phyloP scores from a whole-genome alignment of 2,329 filamentous ascomycete genomes.

The Phaeoacremonium minimum region DNA sequence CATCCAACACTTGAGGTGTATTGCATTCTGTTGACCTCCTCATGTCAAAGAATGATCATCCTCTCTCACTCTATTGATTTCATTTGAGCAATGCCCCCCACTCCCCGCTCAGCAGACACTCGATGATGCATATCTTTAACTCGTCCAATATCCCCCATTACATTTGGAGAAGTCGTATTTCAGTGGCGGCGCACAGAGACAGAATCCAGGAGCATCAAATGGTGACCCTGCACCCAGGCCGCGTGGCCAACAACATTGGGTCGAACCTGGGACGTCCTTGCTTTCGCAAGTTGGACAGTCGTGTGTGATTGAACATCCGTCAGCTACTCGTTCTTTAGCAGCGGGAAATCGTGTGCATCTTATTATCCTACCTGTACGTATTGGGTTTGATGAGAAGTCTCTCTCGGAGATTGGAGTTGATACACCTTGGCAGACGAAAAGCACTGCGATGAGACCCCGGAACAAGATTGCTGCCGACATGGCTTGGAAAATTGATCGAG shows the following conservation, averaged over 20 bases:
- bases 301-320: constrained; percentile 4
- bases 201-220: constrained; percentile 7
- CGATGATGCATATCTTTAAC: constrained; percentile 1
- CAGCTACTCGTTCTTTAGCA: not conserved
- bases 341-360: no score
- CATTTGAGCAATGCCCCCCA: not conserved
- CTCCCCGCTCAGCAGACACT: not conserved
- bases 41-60: not conserved
- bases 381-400: not conserved
- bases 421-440: not conserved
- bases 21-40: not conserved
- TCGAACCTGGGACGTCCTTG: not conserved
- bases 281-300: constrained; percentile 6
- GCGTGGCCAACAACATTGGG: constrained; percentile 8
- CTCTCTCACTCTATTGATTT: not conserved
- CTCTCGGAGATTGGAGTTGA: not conserved
- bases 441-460: no score
- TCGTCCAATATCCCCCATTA: constrained; percentile 5
- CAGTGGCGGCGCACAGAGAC: constrained; percentile 5
- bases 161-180: constrained; percentile 7
- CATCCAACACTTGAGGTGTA: no score
- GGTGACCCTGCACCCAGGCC: constrained; percentile 7
- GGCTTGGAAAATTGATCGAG: no score
- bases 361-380: not conserved
- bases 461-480: no score